phyloP scores from a whole-genome alignment of 768 basidiomycete species.

The Termitomyces sp. region DNA sequence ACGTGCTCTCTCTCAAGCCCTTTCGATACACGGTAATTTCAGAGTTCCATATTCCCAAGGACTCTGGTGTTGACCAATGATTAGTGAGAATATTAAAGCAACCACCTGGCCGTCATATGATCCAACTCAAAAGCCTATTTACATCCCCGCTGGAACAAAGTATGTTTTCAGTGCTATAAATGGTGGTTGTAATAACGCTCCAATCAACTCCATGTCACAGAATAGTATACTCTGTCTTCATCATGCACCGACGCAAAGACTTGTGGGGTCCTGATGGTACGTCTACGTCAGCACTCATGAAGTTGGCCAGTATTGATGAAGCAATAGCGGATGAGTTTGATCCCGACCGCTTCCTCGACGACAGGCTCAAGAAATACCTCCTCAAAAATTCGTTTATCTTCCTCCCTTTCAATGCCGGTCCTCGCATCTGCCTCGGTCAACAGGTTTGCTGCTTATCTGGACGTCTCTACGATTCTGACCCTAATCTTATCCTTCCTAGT shows the following conservation, averaged over 20 bases:
- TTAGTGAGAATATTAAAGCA: conserved; percentile 42
- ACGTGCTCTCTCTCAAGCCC: conserved; percentile 28
- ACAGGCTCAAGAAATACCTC: conserved; percentile 57
- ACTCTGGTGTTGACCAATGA: not conserved
- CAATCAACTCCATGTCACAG: conserved; percentile 18
- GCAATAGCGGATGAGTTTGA: conserved; percentile 59
- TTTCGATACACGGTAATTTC: conserved; percentile 38
- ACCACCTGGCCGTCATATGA: conserved; percentile 45
- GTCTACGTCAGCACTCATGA: not conserved
- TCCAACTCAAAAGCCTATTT: conserved; percentile 44
- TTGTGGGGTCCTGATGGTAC: conserved; percentile 72
- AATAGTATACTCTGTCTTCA: conserved; percentile 49
- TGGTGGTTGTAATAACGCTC: not conserved
- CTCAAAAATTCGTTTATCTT: conserved; percentile 67
- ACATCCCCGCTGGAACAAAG: conserved; percentile 49
- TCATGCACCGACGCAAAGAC: conserved; percentile 63
- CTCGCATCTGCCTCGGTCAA: conserved; percentile 58
- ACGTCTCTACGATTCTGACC: not conserved
- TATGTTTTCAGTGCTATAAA: conserved; percentile 16
- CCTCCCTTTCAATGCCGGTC: conserved; percentile 61
- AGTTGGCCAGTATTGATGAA: not conserved
- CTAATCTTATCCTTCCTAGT: conserved; percentile 23
- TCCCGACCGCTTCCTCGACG: conserved; percentile 68
- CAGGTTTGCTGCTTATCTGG: conserved; percentile 26
- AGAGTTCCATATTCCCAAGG: not conserved